phyloP scores from a whole-genome alignment of 2,329 filamentous ascomycete species.

The Fusarium camptoceras region DNA sequence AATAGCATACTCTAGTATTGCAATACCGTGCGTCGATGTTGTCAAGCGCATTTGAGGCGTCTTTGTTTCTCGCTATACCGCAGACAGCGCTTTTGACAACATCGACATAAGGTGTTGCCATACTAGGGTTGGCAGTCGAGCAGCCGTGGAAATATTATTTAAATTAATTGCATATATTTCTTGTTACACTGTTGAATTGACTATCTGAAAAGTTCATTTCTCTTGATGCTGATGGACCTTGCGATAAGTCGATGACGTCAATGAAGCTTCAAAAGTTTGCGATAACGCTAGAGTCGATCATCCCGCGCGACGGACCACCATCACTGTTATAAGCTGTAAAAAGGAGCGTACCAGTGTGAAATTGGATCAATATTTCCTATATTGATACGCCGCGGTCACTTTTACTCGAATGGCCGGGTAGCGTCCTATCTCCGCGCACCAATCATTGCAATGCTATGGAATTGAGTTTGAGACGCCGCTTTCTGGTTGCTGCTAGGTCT shows the following conservation, averaged over 20 bases:
- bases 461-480: not conserved
- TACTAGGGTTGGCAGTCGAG: no score
- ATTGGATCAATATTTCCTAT: accelerated
- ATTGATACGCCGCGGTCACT: not conserved
- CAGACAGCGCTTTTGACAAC: not conserved
- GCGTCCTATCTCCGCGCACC: not conserved
- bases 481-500: not conserved
- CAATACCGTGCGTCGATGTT: not conserved
- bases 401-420: not conserved
- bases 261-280: not conserved
- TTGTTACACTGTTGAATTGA: not conserved
- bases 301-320: not conserved
- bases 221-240: not conserved
- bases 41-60: not conserved
- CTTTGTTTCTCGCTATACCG: not conserved
- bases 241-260: not conserved
- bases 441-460: not conserved
- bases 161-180: not conserved
- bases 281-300: not conserved
- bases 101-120: not conserved
- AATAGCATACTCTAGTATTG: not conserved
- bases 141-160: not conserved
- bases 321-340: not conserved
- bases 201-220: not conserved
- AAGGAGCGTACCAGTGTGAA: not conserved